Conservation (phyloP, 108 stramenopile genomes). For the Thalassiosira profunda region DNA sequence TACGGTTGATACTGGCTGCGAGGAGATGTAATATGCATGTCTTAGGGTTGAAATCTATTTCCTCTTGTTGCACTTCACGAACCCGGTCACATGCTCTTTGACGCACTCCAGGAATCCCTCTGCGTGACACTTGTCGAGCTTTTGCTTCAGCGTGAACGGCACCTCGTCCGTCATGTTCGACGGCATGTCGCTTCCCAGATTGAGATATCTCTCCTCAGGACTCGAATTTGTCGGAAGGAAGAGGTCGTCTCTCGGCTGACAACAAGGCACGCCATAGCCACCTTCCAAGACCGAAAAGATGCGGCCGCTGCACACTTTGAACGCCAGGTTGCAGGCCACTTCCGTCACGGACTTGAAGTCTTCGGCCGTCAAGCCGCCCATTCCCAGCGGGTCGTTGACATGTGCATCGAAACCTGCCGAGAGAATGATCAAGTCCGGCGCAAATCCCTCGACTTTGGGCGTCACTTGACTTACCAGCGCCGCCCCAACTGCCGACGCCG, state of each 20-base stretch:
- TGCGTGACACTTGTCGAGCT: conserved; percentile 76
- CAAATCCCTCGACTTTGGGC: conserved; percentile 90
- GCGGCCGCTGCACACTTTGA: conserved; percentile 91
- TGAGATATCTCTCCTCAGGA: conserved; percentile 39
- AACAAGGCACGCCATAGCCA: conserved; percentile 97
- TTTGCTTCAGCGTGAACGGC: conserved; percentile 54
- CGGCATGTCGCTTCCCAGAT: conserved; percentile 83
- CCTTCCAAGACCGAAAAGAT: conserved; percentile 96
- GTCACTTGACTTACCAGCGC: conserved; percentile 76
- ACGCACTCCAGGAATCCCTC: conserved; percentile 90
- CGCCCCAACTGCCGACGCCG: conserved; percentile 72
- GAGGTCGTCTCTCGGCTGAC: conserved; percentile 54
- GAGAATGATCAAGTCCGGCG: conserved; percentile 94
- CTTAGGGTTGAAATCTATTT: not conserved
- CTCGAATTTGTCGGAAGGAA: conserved; percentile 46
- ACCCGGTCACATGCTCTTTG: conserved; percentile 63
- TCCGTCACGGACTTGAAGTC: conserved; percentile 90
- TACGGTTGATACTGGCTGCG: no score
- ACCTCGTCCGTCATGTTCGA: conserved; percentile 73
- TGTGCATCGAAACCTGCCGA: conserved; percentile 98
- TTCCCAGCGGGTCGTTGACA: conserved; percentile 90
- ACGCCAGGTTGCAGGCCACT: conserved; percentile 86
- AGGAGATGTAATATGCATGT: not conserved
- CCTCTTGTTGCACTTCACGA: conserved; percentile 55
- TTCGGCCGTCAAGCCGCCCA: conserved; percentile 80